Base-by-base conservation (phyloP, 169 alveolate genomes). In the Toxoplasma gondii region DNA sequence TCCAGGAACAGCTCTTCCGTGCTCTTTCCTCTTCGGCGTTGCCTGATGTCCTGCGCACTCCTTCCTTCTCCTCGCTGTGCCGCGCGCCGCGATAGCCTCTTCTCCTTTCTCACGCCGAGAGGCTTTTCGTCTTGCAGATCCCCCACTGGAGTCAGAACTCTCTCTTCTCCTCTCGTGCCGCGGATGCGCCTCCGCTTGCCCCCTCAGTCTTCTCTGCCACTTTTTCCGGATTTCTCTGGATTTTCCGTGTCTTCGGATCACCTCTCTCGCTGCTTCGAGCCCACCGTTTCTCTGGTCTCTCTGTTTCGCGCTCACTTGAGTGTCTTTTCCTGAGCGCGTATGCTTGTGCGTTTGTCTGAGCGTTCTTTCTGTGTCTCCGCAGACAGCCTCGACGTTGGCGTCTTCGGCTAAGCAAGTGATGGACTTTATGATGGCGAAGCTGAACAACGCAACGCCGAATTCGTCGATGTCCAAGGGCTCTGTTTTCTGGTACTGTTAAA, bases 341-440 rank as follows among this genome's bases (percentile, higher is more conserved):
- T 64, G n/a, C 34, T 19, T 19, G n/a, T 27, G n/a, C 5, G 24
- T 64, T 19, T 16, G 74, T 64, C 74, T 64, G 74, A 31, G n/a
- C 22, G 31, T 64, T 19, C 22, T 64, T 31, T 4, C n/a, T 7
- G 7, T 82, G 39, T 36, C n/a, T 34, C 16, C 34, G 5, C 88
- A 82, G 88, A 43, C 54, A 1, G n/a, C 88, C 64, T 34, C 54
- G 29, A 34, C 64, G 64, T 39, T 82, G 5, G 88, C 44, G 34
- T 17, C 54, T 38, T 82, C 88, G 39, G 88, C 88, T 9, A 34
- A 43, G 88, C 88, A 82, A 39, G 88, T 82, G 31, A 82, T 82
- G 88, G 88, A 45, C 44, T 82, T 82, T 67, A 24, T 82, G 88
- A 39, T 43, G 39, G 7, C 74, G 74, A 64, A 64, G n/a, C 29